These are phyloP conservation scores for Trichoderma polysporum DNA, from an alignment of 2,329 filamentous ascomycete genomes.

Conservation along the genomic window DNA sequence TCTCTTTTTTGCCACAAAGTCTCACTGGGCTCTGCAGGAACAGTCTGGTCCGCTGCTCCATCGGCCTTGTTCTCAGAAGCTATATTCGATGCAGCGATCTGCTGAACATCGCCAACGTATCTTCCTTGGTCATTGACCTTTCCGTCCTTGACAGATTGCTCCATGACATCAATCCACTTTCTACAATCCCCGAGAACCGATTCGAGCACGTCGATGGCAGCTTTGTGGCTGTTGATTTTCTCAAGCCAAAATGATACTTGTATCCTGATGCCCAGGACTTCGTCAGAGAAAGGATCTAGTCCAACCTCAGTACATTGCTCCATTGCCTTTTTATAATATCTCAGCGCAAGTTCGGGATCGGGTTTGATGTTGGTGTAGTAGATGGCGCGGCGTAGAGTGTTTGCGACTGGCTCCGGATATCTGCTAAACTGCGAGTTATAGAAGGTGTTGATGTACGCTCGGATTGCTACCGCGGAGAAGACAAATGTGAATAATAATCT, in stretches of 20 bases:
- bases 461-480: slow-evolving; percentile 34
- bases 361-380: slow-evolving; percentile 80
- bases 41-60: slow-evolving; percentile 24
- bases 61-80: slow-evolving; percentile 21
- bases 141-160: slow-evolving; percentile 49
- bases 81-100: background rate
- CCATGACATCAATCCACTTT: slow-evolving; percentile 58
- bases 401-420: slow-evolving; percentile 69
- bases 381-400: slow-evolving; percentile 76
- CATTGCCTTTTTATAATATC: slow-evolving; percentile 80
- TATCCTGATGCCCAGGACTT: slow-evolving; percentile 86
- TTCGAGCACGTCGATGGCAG: slow-evolving; percentile 75
- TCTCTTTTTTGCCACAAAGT: slow-evolving; percentile 59
- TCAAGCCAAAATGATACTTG: slow-evolving; percentile 79
- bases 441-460: slow-evolving; percentile 55
- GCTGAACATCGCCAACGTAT: slow-evolving; percentile 26
- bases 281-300: slow-evolving; percentile 87
- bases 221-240: slow-evolving; percentile 66
- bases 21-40: slow-evolving; percentile 36
- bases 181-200: slow-evolving; percentile 69
- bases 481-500: slow-evolving; percentile 34
- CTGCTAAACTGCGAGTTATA: slow-evolving; percentile 55
- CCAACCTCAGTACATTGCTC: slow-evolving; percentile 68
- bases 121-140: slow-evolving; percentile 43
- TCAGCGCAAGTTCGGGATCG: slow-evolving; percentile 73